These are phyloP conservation scores for Blastocladiella britannica DNA, from an alignment of 192 early-diverging fungal genomes.

Conservation along the genomic window DNA sequence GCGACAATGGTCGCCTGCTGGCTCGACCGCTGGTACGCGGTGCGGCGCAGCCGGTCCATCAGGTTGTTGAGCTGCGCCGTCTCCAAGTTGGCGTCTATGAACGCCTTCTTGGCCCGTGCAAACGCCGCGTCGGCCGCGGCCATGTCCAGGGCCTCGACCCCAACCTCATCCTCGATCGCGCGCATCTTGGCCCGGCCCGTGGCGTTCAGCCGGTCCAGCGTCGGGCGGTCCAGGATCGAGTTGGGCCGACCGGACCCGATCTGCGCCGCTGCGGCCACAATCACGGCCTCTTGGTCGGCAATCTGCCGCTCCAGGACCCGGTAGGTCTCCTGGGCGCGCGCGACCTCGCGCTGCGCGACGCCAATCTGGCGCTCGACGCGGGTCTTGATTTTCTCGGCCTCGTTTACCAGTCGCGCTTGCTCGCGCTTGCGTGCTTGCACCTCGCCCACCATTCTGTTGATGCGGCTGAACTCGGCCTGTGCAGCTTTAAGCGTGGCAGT, in stretches of 20 bases:
- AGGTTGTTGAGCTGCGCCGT: slow-evolving; percentile 3
- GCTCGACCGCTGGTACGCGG: slow-evolving; percentile 32
- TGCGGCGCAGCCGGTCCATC: slow-evolving; percentile 17
- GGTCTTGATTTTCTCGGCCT: neutral
- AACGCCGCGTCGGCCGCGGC: neutral
- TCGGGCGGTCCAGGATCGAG: neutral
- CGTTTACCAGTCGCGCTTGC: too few relatives aligned
- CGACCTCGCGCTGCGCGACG: neutral
- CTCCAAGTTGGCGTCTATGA: slow-evolving; percentile 10
- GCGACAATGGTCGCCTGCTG: slow-evolving; percentile 47
- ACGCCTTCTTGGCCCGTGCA: neutral
- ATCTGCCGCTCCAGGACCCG: too few relatives aligned
- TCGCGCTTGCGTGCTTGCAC: too few relatives aligned
- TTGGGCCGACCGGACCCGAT: neutral
- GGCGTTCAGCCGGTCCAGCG: neutral
- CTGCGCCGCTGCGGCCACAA: neutral
- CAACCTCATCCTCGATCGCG: neutral
- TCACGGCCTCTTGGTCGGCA: neutral
- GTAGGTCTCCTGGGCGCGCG: too few relatives aligned
- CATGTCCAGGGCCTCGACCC: neutral
- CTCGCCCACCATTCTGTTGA: too few relatives aligned
- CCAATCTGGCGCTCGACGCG: neutral
- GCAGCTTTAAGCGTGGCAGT: neutral
- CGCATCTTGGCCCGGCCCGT: neutral
- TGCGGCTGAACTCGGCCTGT: neutral